Base-by-base conservation (phyloP, 2,329 filamentous ascomycete species). In the Ramularia collo-cygni region DNA sequence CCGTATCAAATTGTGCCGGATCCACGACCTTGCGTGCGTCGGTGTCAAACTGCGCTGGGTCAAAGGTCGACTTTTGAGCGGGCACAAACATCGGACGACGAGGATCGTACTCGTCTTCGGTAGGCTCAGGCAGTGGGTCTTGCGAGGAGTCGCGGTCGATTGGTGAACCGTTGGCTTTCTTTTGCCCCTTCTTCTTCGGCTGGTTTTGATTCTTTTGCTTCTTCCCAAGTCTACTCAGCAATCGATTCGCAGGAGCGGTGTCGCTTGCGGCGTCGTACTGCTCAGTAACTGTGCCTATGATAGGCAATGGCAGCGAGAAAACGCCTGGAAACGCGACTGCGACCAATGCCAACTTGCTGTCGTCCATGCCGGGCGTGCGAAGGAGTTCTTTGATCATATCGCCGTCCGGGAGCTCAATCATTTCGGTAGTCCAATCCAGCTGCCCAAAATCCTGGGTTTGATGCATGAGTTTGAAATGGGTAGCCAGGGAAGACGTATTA, bases 381-480 rank as follows among this genome's bases (percentile, higher is more conserved):
- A 71, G 62, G 16, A 79, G 59, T 16, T 67, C 65, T 15, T 60
- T 62, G 29, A 79, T 67, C 38, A 69, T 60, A 14, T 66, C 61
- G 19, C 65, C 61, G 46, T 74, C 70, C 1, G 77, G 77, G 30
- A 81, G 62, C 47, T 75, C 69, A 37, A 82, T 70, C 75, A 81
- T 79, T 42, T 79, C 70, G 41, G 66, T 67, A 43, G 71, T 73
- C 77, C 77, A 81, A 51, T 80, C 71, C 19, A 65, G 46, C 12
- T 53, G 52, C 8, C 56, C 51, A n/a, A 53, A 29, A 47, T 56
- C 44, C 35, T 62, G 50, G 9, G 57, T 35, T 45, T 64, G 51
- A 57, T 77, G 72, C 41, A 79, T 77, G 48, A 80, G 73, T 40
- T 71, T 74, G 45, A 75, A 72, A 40, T 85, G 71, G 37, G 74